A percentile compares a stretch with the other conserved stretches of the same genome.
Conservation (phyloP, 2,329 filamentous ascomycete species). For the Diaporthe caulivora region DNA sequence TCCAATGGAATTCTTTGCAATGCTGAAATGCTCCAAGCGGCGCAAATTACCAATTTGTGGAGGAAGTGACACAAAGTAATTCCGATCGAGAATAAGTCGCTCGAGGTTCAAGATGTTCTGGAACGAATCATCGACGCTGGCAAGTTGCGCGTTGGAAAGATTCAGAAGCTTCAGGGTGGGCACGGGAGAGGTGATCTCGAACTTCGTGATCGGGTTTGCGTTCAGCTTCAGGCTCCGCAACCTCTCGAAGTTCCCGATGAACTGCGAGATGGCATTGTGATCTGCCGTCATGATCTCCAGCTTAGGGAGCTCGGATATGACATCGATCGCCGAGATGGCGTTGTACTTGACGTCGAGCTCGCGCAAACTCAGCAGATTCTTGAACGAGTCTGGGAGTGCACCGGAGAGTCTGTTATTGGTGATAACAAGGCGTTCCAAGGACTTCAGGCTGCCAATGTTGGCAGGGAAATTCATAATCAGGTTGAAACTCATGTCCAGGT, state of each 20-base stretch:
- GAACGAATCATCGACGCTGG: conserved; percentile 90
- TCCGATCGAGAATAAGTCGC: conserved; percentile 90
- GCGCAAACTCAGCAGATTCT: conserved; percentile 80
- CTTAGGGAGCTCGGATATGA: conserved; percentile 84
- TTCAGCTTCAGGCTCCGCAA: conserved; percentile 90
- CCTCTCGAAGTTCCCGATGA: conserved; percentile 88
- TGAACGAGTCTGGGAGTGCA: conserved; percentile 79
- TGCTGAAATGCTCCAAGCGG: conserved; percentile 90
- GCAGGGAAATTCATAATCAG: conserved; percentile 83
- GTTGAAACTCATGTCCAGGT: conserved; percentile 98
- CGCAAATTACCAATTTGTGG: conserved; percentile 85
- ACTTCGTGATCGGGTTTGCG: conserved; percentile 94
- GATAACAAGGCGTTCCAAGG: conserved; percentile 89
- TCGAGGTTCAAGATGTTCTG: conserved; percentile 88
- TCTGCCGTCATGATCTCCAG: conserved; percentile 91
- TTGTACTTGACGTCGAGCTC: conserved; percentile 98
- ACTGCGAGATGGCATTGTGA: conserved; percentile 92
- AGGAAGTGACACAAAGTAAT: conserved; percentile 93
- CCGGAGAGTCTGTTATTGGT: conserved; percentile 93
- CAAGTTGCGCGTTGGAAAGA: conserved; percentile 89
- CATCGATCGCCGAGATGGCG: conserved; percentile 86
- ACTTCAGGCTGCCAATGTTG: conserved; percentile 81
- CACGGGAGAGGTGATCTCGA: conserved; percentile 82
- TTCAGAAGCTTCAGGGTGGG: conserved; percentile 89
- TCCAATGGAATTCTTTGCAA: conserved; percentile 90